Conservation (phyloP, 1,284 basidiomycete species). For the Cutaneotrichosporon mucoides region DNA sequence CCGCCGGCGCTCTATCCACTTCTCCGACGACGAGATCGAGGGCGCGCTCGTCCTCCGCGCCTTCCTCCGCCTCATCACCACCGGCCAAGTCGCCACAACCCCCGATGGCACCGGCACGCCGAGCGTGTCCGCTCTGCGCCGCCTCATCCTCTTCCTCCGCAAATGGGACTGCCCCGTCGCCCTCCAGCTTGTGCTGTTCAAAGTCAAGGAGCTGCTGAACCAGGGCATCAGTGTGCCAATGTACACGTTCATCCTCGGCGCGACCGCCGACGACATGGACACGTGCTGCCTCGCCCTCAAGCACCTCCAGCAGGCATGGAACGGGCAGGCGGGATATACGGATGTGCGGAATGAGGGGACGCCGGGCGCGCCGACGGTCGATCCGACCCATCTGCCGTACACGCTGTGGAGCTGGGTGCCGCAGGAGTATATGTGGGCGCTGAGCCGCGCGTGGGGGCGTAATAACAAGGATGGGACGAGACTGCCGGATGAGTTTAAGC, state of each 20-base stretch:
- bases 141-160: constrained; percentile 11
- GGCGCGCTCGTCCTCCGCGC: constrained; percentile 7
- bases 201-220: constrained; percentile 6
- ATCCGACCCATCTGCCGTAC: constrained; percentile 15
- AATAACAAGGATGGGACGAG: constrained; percentile 3
- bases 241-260: constrained; percentile 13
- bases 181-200: constrained; percentile 6
- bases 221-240: constrained; percentile 5
- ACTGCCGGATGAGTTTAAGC: constrained; percentile 9
- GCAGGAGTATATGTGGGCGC: constrained; percentile 17
- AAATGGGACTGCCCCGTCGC: constrained; percentile 15
- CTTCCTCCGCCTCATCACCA: constrained; percentile 13
- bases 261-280: constrained; percentile 14
- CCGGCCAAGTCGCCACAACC: constrained; percentile 6
- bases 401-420: constrained; percentile 18
- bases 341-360: constrained; percentile 14
- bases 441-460: constrained; percentile 9
- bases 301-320: constrained; percentile 8
- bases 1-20: constrained; percentile 1
- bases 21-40: constrained; percentile 12
- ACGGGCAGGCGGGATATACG: background rate
- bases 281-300: constrained; percentile 10
- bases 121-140: constrained; percentile 1
- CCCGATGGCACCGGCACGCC: constrained; percentile 7
- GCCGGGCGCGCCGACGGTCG: constrained; percentile 9